Conservation (phyloP, 23 red algal species). For the Chondrus crispus region DNA sequence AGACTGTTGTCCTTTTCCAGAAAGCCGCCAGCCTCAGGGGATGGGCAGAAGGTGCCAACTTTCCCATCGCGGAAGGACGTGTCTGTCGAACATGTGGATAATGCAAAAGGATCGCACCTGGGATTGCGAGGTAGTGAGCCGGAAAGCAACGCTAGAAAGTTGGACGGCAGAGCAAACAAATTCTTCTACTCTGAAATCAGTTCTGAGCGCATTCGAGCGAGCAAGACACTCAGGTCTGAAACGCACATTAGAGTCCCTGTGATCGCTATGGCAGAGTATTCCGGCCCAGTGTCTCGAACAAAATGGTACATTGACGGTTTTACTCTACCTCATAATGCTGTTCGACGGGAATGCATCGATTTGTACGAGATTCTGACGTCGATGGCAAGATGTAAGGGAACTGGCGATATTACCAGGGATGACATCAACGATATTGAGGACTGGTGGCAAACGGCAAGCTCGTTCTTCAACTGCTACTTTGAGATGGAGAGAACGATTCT, state of each 20-base stretch:
- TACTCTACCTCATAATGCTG: slow-evolving; percentile 63
- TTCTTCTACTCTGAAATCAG: slow-evolving; percentile 27
- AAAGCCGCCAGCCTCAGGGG: background rate
- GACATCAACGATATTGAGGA: slow-evolving; percentile 39
- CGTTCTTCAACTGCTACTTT: slow-evolving; percentile 46
- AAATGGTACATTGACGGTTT: slow-evolving; percentile 55
- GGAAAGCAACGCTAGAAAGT: background rate
- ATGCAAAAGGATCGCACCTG: background rate
- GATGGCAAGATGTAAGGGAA: slow-evolving; percentile 3
- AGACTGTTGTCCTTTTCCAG: slow-evolving; percentile 11
- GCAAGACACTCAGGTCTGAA: background rate
- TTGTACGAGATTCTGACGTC: slow-evolving; percentile 53
- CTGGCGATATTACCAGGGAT: background rate
- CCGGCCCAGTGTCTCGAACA: slow-evolving; percentile 15
- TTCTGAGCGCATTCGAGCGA: background rate
- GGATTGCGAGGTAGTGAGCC: background rate
- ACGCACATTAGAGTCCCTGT: slow-evolving; percentile 54
- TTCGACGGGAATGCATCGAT: slow-evolving; percentile 55
- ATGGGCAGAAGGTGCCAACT: background rate
- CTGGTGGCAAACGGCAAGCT: slow-evolving; percentile 33
- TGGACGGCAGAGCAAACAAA: slow-evolving; percentile 5
- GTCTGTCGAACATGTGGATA: background rate
- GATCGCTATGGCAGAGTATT: slow-evolving; percentile 32
- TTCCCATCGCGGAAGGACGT: background rate
- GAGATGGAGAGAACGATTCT: slow-evolving; percentile 46